phyloP scores from a whole-genome alignment of 176 grass and related monocot species.

The Eragrostis curvula region DNA sequence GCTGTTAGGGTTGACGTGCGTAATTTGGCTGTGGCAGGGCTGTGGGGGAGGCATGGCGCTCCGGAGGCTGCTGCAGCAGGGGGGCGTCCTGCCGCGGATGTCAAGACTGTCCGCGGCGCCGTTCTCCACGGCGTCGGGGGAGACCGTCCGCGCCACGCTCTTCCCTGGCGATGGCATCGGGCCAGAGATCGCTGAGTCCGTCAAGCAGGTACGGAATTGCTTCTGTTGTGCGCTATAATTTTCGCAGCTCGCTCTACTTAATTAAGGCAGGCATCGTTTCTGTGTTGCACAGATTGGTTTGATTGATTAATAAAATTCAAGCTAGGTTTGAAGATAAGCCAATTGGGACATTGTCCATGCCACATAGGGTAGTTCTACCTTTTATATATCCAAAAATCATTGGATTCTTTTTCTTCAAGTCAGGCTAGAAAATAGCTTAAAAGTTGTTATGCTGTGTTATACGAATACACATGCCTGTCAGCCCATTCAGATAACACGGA shows the following conservation, averaged over 20 bases:
- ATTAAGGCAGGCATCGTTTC: background rate
- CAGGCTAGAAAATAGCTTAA: background rate
- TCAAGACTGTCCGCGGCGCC: constrained; percentile 24
- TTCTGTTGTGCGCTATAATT: background rate
- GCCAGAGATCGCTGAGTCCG: constrained; percentile 89
- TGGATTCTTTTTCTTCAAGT: background rate
- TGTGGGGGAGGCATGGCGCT: constrained; percentile 54
- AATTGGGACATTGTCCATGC: background rate
- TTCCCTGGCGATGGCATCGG: constrained; percentile 97
- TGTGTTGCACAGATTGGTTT: background rate
- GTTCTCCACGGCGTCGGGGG: constrained; percentile 49
- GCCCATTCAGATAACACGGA: background rate
- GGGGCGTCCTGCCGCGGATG: constrained; percentile 52
- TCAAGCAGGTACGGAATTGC: constrained; percentile 67
- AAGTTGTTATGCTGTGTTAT: too few relatives aligned
- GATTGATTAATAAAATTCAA: background rate
- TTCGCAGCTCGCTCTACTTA: background rate
- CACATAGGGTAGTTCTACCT: background rate
- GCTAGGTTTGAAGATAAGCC: background rate
- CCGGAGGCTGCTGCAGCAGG: constrained; percentile 60
- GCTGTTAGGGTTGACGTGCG: constrained; percentile 40
- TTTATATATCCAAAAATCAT: background rate
- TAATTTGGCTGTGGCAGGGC: constrained; percentile 23
- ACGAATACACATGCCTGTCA: background rate
- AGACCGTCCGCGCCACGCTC: constrained; percentile 74